Evolutionary conservation across 2,329 filamentous ascomycete species (phyloP).

Genomic region (Fusarium setosum): DNA sequence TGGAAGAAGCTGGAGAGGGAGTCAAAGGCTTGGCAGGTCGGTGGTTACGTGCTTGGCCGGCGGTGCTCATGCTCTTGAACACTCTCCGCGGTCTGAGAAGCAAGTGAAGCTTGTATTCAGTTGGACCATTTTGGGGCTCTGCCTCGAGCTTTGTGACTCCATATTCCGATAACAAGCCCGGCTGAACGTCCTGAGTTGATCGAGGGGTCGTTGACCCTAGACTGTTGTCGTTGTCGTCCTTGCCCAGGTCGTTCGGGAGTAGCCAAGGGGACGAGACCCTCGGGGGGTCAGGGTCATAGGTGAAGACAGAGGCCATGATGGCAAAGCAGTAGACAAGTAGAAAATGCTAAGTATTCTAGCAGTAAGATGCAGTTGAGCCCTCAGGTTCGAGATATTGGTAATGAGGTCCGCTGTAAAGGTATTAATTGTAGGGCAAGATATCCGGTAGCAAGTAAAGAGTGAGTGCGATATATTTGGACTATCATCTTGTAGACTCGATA

Average conservation of each 20-base stretch:
- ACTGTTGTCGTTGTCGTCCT: slow-evolving; percentile 47
- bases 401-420: slow-evolving; percentile 17
- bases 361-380: not conserved
- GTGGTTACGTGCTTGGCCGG: slow-evolving; percentile 23
- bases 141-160: slow-evolving; percentile 82
- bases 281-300: slow-evolving; percentile 89
- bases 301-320: slow-evolving; percentile 93
- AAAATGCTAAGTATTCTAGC: not conserved
- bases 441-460: slow-evolving; percentile 25
- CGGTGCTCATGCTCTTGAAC: slow-evolving; percentile 78
- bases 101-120: slow-evolving; percentile 96
- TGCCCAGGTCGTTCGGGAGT: slow-evolving; percentile 60
- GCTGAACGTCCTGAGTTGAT: slow-evolving; percentile 39
- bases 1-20: slow-evolving; percentile 59
- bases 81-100: slow-evolving; percentile 81
- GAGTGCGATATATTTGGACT: slow-evolving; percentile 28
- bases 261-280: slow-evolving; percentile 93
- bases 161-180: slow-evolving; percentile 67
- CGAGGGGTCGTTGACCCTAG: slow-evolving; percentile 28
- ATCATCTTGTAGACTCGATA: slow-evolving; percentile 40
- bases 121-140: slow-evolving; percentile 93
- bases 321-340: not conserved
- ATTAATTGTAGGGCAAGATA: slow-evolving; percentile 16
- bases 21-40: slow-evolving; percentile 28
- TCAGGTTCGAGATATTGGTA: slow-evolving; percentile 32